Conservation (phyloP, 1,284 basidiomycete species). For the Puccinia hordei region DNA sequence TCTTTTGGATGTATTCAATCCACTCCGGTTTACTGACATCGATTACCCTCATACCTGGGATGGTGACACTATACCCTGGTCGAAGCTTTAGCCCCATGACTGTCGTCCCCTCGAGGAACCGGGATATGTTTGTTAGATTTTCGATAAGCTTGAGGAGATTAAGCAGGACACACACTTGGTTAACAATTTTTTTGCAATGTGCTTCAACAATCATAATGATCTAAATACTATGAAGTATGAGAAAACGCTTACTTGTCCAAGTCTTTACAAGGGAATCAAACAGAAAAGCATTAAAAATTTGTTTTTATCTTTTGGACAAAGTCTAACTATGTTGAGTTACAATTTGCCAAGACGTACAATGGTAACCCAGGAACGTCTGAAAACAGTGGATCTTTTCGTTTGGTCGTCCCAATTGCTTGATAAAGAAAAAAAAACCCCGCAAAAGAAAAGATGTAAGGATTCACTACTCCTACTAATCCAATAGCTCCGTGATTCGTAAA, state of each 20-base stretch:
- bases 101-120: not conserved
- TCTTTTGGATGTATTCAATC: conserved; percentile 49
- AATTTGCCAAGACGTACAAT: not conserved
- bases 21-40: conserved; percentile 50
- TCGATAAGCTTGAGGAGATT: not conserved
- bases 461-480: not conserved
- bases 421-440: too few species aligned
- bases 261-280: not conserved
- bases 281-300: not conserved
- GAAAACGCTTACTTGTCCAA: conserved; percentile 9
- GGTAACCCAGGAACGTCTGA: conserved; percentile 23
- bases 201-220: too few species aligned
- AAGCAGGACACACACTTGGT: not conserved
- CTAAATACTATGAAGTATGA: too few species aligned
- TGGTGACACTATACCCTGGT: conserved; percentile 30
- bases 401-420: conserved; percentile 29
- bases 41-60: conserved; percentile 32
- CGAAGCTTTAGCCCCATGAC: not conserved
- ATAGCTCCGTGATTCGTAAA: not conserved
- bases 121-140: not conserved
- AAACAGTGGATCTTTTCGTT: conserved; percentile 1
- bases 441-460: not conserved
- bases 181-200: not conserved
- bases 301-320: too few species aligned
- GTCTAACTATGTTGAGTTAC: not conserved